These are phyloP conservation scores for Penicilliopsis zonata DNA, from an alignment of 495 filamentous ascomycete genomes.

Conservation along the genomic window DNA sequence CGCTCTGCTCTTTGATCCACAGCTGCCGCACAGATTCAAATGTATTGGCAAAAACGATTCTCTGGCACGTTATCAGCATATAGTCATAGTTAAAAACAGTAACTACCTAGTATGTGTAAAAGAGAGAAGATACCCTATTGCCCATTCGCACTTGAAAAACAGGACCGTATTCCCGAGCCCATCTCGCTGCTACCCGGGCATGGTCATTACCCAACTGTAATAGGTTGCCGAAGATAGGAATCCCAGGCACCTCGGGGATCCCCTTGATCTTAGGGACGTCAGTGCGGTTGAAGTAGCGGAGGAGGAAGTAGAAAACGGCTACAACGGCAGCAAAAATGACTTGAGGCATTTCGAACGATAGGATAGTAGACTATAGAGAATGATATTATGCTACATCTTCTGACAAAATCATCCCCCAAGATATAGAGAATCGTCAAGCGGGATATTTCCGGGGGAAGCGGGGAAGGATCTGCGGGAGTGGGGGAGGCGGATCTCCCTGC, in stretches of 20 bases:
- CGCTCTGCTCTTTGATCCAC: conserved; percentile 61
- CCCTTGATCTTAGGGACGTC: conserved; percentile 52
- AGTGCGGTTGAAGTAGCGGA: conserved; percentile 43
- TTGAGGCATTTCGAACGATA: too few species aligned
- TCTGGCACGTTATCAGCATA: not conserved
- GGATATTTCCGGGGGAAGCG: too few species aligned
- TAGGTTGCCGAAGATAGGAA: conserved; percentile 53
- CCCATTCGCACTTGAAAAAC: conserved; percentile 59
- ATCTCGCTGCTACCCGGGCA: conserved; percentile 37
- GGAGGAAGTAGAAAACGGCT: conserved; percentile 35
- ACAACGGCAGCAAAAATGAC: conserved; percentile 28
- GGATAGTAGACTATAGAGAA: too few species aligned
- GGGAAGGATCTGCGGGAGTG: too few species aligned
- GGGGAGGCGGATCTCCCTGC: too few species aligned
- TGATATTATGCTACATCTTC: too few species aligned
- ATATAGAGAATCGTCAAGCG: too few species aligned
- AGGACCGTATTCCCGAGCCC: conserved; percentile 50
- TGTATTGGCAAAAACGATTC: conserved; percentile 56
- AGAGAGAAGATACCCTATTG: conserved; percentile 34
- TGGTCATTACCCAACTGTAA: conserved; percentile 45
- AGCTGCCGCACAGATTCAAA: conserved; percentile 55
- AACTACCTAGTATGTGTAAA: not conserved
- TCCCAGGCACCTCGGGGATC: conserved; percentile 49
- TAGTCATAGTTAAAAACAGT: not conserved
- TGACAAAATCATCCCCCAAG: too few species aligned